Evolutionary conservation across 1,284 basidiomycete genomes (phyloP), one percentile per base, ranked within the genome.

Genomic region (Moesziomyces aphidis): DNA sequence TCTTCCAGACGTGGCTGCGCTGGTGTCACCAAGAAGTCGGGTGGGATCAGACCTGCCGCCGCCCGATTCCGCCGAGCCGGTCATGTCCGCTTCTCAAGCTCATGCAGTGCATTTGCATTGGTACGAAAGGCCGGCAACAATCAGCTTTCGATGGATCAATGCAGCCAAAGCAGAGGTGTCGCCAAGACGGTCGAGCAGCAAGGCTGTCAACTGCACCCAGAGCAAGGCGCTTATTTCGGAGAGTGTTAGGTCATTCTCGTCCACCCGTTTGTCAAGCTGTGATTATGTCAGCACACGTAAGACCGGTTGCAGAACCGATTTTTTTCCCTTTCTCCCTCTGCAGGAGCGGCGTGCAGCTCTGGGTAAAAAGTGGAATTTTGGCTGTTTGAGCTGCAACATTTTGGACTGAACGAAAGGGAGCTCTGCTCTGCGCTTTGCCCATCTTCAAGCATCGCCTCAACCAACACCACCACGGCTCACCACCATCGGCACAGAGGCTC

Each of bases 361-460:
- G 6, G 7, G 39, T 31, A 49, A 44, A 43, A 50, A 43, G 39
- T 50, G 50, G 55, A 48, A 57, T 50, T 57, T 57, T 50, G 48
- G 23, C 52, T 42, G 17, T 42, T 42, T 15, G 39, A 42, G 39
- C 39, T 42, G 17, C 39, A 42, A 19, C 39, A 42, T 19, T 42
- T 42, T 17, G 17, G 39, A 3, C 19, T 19, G 15, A 19, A 42
- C 15, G 11, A 7, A 11, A 42, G 11, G 7, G 31, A 34, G 31
- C 31, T 13, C 10, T 34, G 11, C 13, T 34, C 31, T 34, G 31
- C 31, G 26, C 31, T 13, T 19, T 26, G 24, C 24, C 23, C 53
- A 4, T n/a, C 45, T 8, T 49, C 46, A 8, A 31, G 9, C 22
- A 15, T 50, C n/a, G 19, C 39, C 42, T 24, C n/a, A 13, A 4